These are phyloP conservation scores for Pestalotiopsis sp. DNA, from an alignment of 2,329 filamentous ascomycete species.

Conservation along the genomic window DNA sequence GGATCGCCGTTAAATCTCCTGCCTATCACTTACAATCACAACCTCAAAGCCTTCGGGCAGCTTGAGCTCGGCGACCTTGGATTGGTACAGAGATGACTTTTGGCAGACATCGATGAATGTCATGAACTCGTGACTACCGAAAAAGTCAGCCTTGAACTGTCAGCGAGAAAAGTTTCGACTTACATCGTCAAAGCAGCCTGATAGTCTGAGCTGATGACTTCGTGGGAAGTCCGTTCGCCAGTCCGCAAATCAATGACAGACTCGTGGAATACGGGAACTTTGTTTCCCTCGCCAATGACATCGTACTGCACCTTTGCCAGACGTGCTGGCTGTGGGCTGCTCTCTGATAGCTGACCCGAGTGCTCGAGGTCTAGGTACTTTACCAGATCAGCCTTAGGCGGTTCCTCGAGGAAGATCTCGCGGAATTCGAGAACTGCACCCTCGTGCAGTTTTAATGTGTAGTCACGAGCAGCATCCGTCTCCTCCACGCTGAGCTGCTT, in stretches of 20 bases:
- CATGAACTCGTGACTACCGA: constrained; percentile 36
- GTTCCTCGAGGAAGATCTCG: constrained; percentile 8
- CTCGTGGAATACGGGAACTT: constrained; percentile 5
- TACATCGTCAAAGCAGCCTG: constrained; percentile 24
- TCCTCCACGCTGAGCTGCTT: constrained; percentile 10
- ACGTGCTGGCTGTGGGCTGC: not conserved
- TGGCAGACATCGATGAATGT: constrained; percentile 43
- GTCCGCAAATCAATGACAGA: not conserved
- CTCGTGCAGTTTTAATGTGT: not conserved
- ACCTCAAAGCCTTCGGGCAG: constrained; percentile 48
- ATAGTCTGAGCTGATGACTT: constrained; percentile 38
- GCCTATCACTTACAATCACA: constrained; percentile 31
- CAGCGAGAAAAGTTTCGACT: not conserved
- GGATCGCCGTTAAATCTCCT: not conserved
- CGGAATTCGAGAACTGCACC: constrained; percentile 5
- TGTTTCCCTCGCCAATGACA: constrained; percentile 8
- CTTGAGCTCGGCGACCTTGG: constrained; percentile 49
- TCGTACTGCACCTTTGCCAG: constrained; percentile 10
- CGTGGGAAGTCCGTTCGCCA: constrained; percentile 17
- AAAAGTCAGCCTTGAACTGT: not conserved
- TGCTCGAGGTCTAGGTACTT: constrained; percentile 8
- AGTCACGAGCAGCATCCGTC: constrained; percentile 1
- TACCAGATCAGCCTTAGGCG: constrained; percentile 3
- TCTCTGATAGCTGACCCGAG: constrained; percentile 1
- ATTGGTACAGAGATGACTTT: constrained; percentile 40